Evolutionary conservation across 1,284 basidiomycete genomes (phyloP).

Genomic region (Apiotrichum sp.): DNA sequence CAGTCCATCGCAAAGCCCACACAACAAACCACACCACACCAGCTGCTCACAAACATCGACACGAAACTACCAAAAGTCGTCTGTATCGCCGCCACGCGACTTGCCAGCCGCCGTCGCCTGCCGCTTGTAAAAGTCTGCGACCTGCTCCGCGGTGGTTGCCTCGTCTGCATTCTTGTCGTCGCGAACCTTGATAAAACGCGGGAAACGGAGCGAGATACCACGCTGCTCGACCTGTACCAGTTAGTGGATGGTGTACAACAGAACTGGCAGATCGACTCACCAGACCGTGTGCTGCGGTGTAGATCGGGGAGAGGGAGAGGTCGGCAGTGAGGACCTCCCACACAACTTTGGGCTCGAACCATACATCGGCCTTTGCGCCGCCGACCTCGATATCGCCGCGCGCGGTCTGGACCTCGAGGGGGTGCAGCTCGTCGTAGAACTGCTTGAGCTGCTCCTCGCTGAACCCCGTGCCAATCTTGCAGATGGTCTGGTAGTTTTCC

Average conservation of each 20-base stretch:
- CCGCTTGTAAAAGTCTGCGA: constrained; percentile 90
- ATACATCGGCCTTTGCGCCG: constrained; percentile 85
- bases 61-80: constrained; percentile 64
- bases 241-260: neutral
- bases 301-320: constrained; percentile 91
- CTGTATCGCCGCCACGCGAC: constrained; percentile 56
- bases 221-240: constrained; percentile 65
- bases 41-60: neutral
- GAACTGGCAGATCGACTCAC: constrained; percentile 51
- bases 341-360: constrained; percentile 90
- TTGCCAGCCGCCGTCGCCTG: constrained; percentile 72
- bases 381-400: constrained; percentile 77
- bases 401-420: constrained; percentile 56
- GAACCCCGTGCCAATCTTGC: constrained; percentile 99
- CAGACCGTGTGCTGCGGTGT: constrained; percentile 91
- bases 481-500: constrained; percentile 90
- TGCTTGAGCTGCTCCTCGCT: constrained; percentile 79
- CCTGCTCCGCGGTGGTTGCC: constrained; percentile 86
- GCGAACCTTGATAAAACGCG: constrained; percentile 82
- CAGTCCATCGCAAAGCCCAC: neutral
- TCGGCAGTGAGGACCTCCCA: constrained; percentile 99
- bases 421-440: constrained; percentile 77
- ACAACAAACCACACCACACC: neutral
- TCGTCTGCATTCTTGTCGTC: constrained; percentile 92
- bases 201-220: constrained; percentile 92